These are phyloP conservation scores for Magnolia officinalis DNA, from an alignment of 164 flowering plant species.

Conservation along the genomic window DNA sequence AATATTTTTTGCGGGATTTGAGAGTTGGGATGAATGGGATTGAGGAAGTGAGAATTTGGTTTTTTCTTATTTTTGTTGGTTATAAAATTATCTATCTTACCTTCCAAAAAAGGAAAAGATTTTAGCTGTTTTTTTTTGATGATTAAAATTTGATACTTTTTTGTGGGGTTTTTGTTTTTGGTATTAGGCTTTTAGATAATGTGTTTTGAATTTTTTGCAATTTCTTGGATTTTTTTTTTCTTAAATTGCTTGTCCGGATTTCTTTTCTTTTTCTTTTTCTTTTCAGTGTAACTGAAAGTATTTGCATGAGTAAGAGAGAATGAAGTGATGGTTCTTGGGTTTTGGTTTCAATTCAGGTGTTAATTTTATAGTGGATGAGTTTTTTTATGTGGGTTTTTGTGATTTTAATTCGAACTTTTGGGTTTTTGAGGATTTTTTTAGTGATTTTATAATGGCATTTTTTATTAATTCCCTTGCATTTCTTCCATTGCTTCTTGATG, in stretches of 20 bases:
- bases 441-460: neutral
- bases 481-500: too few relatives aligned
- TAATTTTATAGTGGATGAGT: neutral
- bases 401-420: neutral
- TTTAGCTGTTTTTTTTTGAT: neutral
- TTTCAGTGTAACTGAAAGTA: neutral
- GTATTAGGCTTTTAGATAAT: neutral
- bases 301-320: neutral
- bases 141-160: neutral
- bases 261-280: neutral
- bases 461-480: too few relatives aligned
- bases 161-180: neutral
- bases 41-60: neutral
- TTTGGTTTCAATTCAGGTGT: neutral
- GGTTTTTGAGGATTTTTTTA: neutral
- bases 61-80: neutral
- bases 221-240: neutral
- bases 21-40: neutral
- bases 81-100: too few relatives aligned
- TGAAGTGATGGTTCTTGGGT: neutral
- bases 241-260: neutral
- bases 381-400: neutral
- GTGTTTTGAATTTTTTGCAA: neutral
- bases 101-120: neutral
- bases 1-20: neutral